Evolutionary conservation across 768 basidiomycete species (phyloP).

Genomic region (Tulasnella sp.): DNA sequence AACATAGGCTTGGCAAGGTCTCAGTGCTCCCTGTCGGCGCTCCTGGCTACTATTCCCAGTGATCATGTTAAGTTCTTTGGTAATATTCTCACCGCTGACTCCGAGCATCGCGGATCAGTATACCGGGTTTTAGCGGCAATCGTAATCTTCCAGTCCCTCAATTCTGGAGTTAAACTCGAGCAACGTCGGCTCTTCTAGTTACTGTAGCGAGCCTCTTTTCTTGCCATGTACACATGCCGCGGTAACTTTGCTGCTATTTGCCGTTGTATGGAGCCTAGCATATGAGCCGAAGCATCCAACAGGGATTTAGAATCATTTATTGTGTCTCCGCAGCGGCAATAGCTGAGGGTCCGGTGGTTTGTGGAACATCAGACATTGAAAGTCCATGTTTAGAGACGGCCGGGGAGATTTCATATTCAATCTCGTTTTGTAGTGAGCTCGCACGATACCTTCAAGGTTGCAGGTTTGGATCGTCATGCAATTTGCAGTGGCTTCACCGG

Average conservation of each 20-base stretch:
- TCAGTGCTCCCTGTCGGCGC: background rate
- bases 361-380: background rate
- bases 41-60: background rate
- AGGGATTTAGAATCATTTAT: background rate
- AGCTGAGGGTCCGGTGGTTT: background rate
- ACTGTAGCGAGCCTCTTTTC: background rate
- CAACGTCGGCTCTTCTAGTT: background rate
- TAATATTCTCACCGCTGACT: background rate
- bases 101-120: background rate
- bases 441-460: background rate
- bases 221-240: background rate
- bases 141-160: background rate
- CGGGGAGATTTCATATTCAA: background rate
- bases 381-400: background rate
- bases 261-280: background rate
- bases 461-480: background rate
- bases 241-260: background rate
- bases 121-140: background rate
- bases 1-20: background rate
- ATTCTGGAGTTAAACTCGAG: background rate
- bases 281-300: background rate
- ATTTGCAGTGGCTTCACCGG: background rate
- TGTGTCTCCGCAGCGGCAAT: background rate
- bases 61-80: background rate
- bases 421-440: background rate